A percentile compares a stretch with the other conserved stretches of the same genome.
These are phyloP conservation scores for Apiospora pterosperma DNA, from an alignment of 2,329 filamentous ascomycete genomes.

Conservation along the genomic window DNA sequence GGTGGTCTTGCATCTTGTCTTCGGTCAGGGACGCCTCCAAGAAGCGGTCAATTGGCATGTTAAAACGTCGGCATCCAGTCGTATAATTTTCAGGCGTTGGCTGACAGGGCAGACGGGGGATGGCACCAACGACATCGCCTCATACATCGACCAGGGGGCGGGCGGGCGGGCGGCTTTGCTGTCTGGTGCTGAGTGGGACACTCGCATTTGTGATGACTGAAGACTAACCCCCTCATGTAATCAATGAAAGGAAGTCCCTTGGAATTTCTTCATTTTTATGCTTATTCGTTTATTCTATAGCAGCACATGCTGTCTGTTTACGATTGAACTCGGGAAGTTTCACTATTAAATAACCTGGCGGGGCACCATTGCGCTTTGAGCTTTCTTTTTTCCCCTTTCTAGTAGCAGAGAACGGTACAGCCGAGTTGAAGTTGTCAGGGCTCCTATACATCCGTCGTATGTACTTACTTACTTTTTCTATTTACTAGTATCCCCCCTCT, in stretches of 20 bases:
- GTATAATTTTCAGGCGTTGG: not conserved
- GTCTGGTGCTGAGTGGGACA: constrained; percentile 4
- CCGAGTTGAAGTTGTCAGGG: not conserved
- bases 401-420: not conserved
- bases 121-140: not conserved
- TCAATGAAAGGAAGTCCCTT: not conserved
- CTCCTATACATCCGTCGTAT: not conserved
- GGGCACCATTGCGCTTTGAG: not conserved
- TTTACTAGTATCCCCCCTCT: not conserved
- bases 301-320: not conserved
- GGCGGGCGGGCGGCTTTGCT: not conserved
- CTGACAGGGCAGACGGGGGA: not conserved
- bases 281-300: not conserved
- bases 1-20: not conserved
- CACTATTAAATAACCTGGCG: not conserved
- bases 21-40: not conserved
- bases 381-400: not conserved
- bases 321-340: not conserved
- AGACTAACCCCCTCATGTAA: not conserved
- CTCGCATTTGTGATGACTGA: not conserved
- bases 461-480: not conserved
- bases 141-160: not conserved
- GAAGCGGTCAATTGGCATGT: not conserved
- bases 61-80: not conserved
- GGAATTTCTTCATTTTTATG: not conserved